These are phyloP conservation scores for Medicago truncatula DNA, from an alignment of 306 rosid genomes.

Conservation along the genomic window DNA sequence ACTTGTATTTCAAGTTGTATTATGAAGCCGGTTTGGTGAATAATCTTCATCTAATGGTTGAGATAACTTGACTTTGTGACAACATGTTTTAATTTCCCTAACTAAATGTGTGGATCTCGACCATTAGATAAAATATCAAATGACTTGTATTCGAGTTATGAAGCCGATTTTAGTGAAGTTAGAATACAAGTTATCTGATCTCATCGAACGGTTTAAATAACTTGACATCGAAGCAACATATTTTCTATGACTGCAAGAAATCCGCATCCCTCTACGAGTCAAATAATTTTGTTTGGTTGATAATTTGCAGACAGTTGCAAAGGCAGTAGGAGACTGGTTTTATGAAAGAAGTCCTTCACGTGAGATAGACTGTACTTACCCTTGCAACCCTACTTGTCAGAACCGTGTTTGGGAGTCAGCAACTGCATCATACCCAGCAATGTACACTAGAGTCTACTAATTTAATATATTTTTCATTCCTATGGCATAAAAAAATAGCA, in stretches of 20 bases:
- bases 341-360: slow-evolving; percentile 61
- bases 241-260: background rate
- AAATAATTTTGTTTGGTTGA: background rate
- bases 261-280: background rate
- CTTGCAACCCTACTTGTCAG: slow-evolving; percentile 93
- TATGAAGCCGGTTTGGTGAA: background rate
- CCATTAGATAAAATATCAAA: background rate
- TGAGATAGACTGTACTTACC: slow-evolving; percentile 75
- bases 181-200: background rate
- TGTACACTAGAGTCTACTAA: slow-evolving; percentile 37
- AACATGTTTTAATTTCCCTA: background rate
- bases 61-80: background rate
- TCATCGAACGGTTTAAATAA: background rate
- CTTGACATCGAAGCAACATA: background rate
- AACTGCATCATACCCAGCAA: slow-evolving; percentile 35
- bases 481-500: background rate
- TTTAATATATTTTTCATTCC: slow-evolving; percentile 25
- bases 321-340: slow-evolving; percentile 92
- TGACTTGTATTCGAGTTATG: background rate
- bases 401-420: slow-evolving; percentile 53
- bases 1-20: background rate
- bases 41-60: background rate
- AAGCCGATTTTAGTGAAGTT: background rate
- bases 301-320: slow-evolving; percentile 69
- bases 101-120: too few relatives aligned